phyloP scores from a whole-genome alignment of 1,284 basidiomycete genomes.

The Ganoderma boninense region DNA sequence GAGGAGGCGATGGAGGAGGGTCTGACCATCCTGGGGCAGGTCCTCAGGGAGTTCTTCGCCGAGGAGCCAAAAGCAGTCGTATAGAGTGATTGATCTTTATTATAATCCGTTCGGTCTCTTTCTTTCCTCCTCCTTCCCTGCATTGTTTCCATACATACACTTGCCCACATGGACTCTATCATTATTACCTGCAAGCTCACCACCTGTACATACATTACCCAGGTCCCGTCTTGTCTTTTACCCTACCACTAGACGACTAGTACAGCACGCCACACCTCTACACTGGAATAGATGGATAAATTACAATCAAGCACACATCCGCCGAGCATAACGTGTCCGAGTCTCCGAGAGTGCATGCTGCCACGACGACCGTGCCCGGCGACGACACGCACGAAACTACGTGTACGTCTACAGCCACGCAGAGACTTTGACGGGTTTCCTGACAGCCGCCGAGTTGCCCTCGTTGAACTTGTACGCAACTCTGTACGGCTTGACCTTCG shows the following conservation, averaged over 20 bases:
- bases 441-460: conserved; percentile 94
- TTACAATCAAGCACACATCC: conserved; percentile 11
- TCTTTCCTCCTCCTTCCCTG: too few relatives aligned
- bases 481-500: conserved; percentile 56
- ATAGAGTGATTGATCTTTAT: not conserved
- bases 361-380: not conserved
- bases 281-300: not conserved
- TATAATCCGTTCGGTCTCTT: not conserved
- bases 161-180: conserved; percentile 15
- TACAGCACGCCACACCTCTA: not conserved
- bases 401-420: conserved; percentile 50
- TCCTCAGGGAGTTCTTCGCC: conserved; percentile 46
- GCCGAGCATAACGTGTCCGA: not conserved
- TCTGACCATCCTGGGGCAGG: conserved; percentile 44
- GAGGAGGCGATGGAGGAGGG: conserved; percentile 50
- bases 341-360: not conserved
- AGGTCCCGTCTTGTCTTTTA: too few relatives aligned
- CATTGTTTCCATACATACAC: not conserved
- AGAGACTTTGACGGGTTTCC: conserved; percentile 75
- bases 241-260: not conserved
- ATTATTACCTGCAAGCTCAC: conserved; percentile 16
- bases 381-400: not conserved
- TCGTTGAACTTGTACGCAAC: conserved; percentile 89
- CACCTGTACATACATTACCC: conserved; percentile 12
- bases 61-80: conserved; percentile 23